Percentiles rank a stretch among this genome's conserved stretches.
phyloP scores from a whole-genome alignment of 805 yeast species.

The Wickerhamiella qilinensis region DNA sequence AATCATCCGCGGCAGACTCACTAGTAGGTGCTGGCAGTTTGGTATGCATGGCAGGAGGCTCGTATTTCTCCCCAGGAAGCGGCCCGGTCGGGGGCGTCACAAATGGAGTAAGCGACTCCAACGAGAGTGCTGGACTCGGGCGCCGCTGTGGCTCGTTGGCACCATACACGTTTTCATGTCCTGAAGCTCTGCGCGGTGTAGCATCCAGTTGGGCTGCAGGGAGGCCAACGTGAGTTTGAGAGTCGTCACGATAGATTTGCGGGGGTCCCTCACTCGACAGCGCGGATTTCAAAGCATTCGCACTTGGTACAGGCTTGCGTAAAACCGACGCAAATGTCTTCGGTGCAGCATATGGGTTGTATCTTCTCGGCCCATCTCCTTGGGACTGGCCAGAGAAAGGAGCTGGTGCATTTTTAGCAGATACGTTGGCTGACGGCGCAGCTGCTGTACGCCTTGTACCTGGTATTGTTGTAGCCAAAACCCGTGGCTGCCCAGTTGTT shows the following conservation, averaged over 20 bases:
- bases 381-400: not conserved
- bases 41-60: no score
- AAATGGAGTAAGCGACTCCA: not conserved
- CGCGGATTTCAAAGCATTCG: not conserved
- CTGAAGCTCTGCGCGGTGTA: no score
- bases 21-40: no score
- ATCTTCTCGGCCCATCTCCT: no score
- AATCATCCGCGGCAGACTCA: no score
- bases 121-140: not conserved
- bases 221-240: not conserved
- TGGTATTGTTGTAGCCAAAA: no score
- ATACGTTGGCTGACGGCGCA: not conserved
- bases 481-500: no score
- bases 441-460: no score
- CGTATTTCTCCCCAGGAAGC: no score
- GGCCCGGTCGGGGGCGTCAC: not conserved
- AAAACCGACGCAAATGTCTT: not conserved
- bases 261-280: not conserved
- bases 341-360: not conserved
- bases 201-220: not conserved
- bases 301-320: conserved; percentile 11
- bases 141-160: not conserved
- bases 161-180: no score
- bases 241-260: not conserved
- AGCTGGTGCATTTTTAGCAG: not conserved